A percentile compares a stretch with the other conserved stretches of the same genome.
phyloP scores from a whole-genome alignment of 768 basidiomycete species.

The Pleurotus giganteus region DNA sequence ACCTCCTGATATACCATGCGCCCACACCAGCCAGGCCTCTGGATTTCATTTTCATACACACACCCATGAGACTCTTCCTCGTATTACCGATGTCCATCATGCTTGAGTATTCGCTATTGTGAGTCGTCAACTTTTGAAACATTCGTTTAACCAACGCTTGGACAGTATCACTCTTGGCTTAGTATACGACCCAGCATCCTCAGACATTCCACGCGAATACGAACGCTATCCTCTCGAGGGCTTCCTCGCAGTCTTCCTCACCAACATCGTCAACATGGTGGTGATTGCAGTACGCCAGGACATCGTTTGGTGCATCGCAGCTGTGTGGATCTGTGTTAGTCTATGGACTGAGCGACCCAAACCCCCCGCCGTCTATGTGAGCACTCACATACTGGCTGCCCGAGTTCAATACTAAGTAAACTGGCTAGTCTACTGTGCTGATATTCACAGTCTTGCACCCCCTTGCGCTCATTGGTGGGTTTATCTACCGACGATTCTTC shows the following conservation, averaged over 20 bases:
- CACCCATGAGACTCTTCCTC: slow-evolving; percentile 75
- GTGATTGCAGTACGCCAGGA: slow-evolving; percentile 60
- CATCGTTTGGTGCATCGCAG: slow-evolving; percentile 72
- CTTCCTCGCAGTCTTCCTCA: slow-evolving; percentile 62
- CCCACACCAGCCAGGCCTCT: slow-evolving; percentile 61
- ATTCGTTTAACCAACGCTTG: background rate
- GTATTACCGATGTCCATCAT: slow-evolving; percentile 53
- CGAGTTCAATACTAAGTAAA: background rate
- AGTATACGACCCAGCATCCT: slow-evolving; percentile 43
- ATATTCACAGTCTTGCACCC: slow-evolving; percentile 69
- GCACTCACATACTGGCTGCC: slow-evolving; percentile 22
- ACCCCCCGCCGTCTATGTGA: slow-evolving; percentile 60
- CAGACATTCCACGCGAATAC: slow-evolving; percentile 51
- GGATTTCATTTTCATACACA: slow-evolving; percentile 83
- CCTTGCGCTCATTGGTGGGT: slow-evolving; percentile 47
- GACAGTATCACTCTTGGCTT: slow-evolving; percentile 68
- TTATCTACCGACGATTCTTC: slow-evolving; percentile 36
- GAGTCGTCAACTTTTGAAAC: slow-evolving; percentile 20
- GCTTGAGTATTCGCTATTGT: slow-evolving; percentile 62
- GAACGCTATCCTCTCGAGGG: slow-evolving; percentile 68
- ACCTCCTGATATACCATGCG: slow-evolving; percentile 69
- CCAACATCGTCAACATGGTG: slow-evolving; percentile 58
- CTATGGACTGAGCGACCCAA: slow-evolving; percentile 63
- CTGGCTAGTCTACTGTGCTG: slow-evolving; percentile 46
- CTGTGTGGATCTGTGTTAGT: slow-evolving; percentile 70